phyloP scores from a whole-genome alignment of 345 rosid species.

The Populus alba region DNA sequence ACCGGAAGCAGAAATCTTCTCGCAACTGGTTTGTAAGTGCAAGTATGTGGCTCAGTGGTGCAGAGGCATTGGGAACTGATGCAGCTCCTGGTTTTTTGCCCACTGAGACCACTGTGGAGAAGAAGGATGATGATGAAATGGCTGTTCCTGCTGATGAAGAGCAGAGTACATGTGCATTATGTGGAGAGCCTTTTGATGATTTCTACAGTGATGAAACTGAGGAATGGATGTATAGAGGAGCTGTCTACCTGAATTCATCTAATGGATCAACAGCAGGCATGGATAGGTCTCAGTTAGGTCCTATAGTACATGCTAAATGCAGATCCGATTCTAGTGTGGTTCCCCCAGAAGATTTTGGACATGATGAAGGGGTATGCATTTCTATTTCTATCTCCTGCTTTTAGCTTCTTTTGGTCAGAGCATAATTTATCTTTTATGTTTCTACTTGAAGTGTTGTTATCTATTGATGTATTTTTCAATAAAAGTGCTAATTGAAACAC shows the following conservation, averaged over 20 bases:
- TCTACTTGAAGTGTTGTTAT: neutral
- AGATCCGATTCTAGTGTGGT: constrained; percentile 73
- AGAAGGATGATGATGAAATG: constrained; percentile 86
- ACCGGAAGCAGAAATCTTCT: constrained; percentile 88
- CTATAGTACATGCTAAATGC: constrained; percentile 99
- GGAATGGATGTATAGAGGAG: constrained; percentile 99
- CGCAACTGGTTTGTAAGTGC: constrained; percentile 98
- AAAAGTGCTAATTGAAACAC: neutral
- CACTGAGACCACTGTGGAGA: constrained; percentile 58
- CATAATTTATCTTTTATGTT: neutral
- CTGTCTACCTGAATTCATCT: constrained; percentile 91
- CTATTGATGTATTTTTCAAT: neutral
- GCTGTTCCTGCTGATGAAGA: constrained; percentile 99
- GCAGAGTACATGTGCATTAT: constrained; percentile 82
- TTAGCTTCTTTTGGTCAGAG: neutral
- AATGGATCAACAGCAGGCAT: constrained; percentile 49
- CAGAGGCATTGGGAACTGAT: constrained; percentile 91
- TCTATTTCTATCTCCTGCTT: neutral
- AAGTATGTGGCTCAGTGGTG: constrained; percentile 98
- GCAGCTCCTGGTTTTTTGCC: constrained; percentile 93
- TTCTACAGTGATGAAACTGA: constrained; percentile 95
- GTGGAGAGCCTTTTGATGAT: constrained; percentile 97
- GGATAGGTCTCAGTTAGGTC: constrained; percentile 86
- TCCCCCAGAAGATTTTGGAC: constrained; percentile 44
- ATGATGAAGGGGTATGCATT: constrained; percentile 55